Evolutionary conservation across 768 basidiomycete species (phyloP).

Genomic region (Cytidiella melzeri): DNA sequence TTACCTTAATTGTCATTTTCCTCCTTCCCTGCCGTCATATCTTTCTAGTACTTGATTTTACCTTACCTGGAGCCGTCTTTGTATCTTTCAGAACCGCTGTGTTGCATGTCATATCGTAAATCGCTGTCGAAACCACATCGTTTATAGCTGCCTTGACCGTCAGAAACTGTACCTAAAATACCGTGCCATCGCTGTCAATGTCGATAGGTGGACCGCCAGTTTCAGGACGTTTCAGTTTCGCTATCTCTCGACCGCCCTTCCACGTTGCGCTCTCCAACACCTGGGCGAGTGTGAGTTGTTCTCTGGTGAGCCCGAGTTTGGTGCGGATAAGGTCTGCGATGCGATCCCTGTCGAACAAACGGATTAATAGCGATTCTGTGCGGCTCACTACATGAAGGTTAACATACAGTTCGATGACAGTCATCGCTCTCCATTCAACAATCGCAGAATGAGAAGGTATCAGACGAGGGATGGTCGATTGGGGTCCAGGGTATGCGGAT

Average conservation of each 20-base stretch:
- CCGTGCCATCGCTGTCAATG: conserved; percentile 79
- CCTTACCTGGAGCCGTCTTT: not conserved
- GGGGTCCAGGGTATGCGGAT: conserved; percentile 37
- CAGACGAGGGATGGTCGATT: conserved; percentile 54
- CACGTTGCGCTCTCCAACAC: conserved; percentile 93
- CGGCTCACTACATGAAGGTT: not conserved
- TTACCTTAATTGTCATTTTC: too few relatives aligned
- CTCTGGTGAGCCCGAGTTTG: conserved; percentile 42
- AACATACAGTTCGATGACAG: conserved; percentile 83
- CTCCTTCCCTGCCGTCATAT: too few relatives aligned
- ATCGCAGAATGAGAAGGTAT: conserved; percentile 82
- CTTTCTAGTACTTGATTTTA: not conserved
- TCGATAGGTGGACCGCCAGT: conserved; percentile 83
- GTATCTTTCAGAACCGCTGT: too few relatives aligned
- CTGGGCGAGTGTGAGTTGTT: conserved; percentile 72
- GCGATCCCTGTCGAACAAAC: conserved; percentile 57
- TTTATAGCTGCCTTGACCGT: too few relatives aligned
- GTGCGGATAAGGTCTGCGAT: conserved; percentile 65
- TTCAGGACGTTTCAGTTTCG: conserved; percentile 64
- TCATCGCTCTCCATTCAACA: conserved; percentile 95
- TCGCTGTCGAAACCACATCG: too few relatives aligned
- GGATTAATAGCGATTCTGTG: not conserved
- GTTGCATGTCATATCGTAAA: too few relatives aligned
- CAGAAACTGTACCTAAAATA: conserved; percentile 59
- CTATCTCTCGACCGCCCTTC: conserved; percentile 95